Evolutionary conservation across 768 basidiomycete species (phyloP), one percentile per base, ranked within the genome.

Genomic region (Russula brevipes): DNA sequence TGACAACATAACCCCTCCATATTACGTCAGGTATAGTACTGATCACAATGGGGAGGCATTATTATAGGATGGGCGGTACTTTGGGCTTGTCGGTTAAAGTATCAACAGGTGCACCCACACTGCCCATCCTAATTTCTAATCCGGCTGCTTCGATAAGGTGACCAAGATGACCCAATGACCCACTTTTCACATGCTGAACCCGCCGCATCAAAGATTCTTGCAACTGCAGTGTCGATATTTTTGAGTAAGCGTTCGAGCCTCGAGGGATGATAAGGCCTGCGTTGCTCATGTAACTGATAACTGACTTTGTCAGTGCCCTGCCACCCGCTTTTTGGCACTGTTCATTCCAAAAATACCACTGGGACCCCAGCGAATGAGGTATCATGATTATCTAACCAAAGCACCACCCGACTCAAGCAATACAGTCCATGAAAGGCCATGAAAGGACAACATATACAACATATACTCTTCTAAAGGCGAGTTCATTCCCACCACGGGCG

Each of bases 361-460:
- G 16, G 24, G 24, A 24, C 55, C 53, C 16, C 16, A 50, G 39
- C 16, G 31, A 61, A 61, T 41, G 53, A 56, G 41, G 31, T 24
- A 36, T 46, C 33, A 44, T 12, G 9, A 17, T 24, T 50, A 44
- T 61, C 39, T 24, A 24, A 61, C 33, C 24, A 55, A 24, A 35
- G 10, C 7, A n/a, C 36, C 31, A 24, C 35, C 36, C 50, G 31
- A 58, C 30, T 46, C 30, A 16, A 46, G 51, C 30, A n/a, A 63
- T 53, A 24, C 59, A 46, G 44, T n/a, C 50, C 52, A 60, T 45
- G 44, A 24, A 60, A 38, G 17, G 19, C 35, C 44, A 60, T 38
- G 50, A 58, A 39, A 53, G 31, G 39, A 24, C 24, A 24, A 24
- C 24, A 24, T 24, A 24, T 24, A 38, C 4, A 45, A 52, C 35